phyloP scores from a whole-genome alignment of 495 filamentous ascomycete species.

The Aspergillus campestris region DNA sequence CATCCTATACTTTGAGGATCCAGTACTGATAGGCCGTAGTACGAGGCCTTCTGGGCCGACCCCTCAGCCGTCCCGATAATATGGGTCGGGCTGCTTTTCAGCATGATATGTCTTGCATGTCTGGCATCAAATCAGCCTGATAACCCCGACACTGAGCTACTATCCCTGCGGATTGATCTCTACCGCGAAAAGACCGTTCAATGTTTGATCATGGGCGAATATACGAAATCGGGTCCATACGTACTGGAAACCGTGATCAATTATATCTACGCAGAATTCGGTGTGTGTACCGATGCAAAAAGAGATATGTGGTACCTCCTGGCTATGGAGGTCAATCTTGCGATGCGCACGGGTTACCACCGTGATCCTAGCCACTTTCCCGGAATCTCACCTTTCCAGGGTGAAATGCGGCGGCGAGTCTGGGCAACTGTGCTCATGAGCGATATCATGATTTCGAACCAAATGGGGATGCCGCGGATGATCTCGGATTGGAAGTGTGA shows the following conservation, averaged over 20 bases:
- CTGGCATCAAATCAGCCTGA: constrained; percentile 2
- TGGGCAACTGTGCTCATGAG: constrained; percentile 15
- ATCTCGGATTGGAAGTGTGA: constrained; percentile 23
- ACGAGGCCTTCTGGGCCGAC: constrained; percentile 26
- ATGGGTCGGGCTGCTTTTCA: constrained; percentile 27
- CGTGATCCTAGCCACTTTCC: constrained; percentile 18
- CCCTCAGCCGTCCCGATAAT: constrained; percentile 8
- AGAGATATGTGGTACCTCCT: constrained; percentile 17
- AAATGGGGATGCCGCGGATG: constrained; percentile 25
- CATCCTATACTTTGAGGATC: neutral
- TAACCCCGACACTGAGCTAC: constrained; percentile 6
- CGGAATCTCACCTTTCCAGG: constrained; percentile 17
- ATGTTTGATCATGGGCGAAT: constrained; percentile 21
- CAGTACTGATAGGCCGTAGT: constrained; percentile 7
- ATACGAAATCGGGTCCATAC: constrained; percentile 16
- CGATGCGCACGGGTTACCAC: constrained; percentile 26
- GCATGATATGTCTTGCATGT: constrained; percentile 18
- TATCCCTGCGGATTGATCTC: constrained; percentile 10
- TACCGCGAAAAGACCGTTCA: constrained; percentile 23
- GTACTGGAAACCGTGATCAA: constrained; percentile 22
- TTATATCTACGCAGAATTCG: constrained; percentile 16
- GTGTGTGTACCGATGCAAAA: constrained; percentile 9
- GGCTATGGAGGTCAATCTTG: constrained; percentile 16
- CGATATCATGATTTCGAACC: constrained; percentile 22
- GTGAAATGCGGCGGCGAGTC: constrained; percentile 23